phyloP scores from a whole-genome alignment of 2,329 filamentous ascomycete genomes.

The Leptographium flavum region DNA sequence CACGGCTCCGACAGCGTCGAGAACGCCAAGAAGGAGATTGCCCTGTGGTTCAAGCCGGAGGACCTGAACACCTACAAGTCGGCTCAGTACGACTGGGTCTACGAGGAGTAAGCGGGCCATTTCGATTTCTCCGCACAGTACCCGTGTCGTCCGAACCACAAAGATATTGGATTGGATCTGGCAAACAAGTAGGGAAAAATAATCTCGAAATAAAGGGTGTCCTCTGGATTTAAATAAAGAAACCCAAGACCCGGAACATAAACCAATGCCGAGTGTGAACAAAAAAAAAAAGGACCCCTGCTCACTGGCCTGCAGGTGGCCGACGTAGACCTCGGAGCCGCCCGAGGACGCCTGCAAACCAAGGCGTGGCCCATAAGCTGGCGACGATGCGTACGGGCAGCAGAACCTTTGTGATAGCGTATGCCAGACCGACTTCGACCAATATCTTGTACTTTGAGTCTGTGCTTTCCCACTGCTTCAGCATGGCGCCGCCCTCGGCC shows the following conservation, averaged over 20 bases:
- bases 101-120: conserved; percentile 47
- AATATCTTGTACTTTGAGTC: conserved; percentile 41
- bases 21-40: conserved; percentile 99
- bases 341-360: conserved; percentile 63
- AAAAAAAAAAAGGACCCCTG: no score
- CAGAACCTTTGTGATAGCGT: conserved; percentile 76
- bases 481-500: conserved; percentile 13
- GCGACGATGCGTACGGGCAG: conserved; percentile 61
- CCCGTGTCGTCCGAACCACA: neutral
- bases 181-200: neutral
- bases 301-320: neutral
- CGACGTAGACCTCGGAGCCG: conserved; percentile 14
- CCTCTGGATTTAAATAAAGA: neutral
- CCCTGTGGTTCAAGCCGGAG: conserved; percentile 88
- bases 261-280: no score
- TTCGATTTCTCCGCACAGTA: neutral
- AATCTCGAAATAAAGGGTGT: neutral
- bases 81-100: conserved; percentile 83
- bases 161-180: neutral
- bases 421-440: conserved; percentile 69
- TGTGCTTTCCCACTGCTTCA: conserved; percentile 22
- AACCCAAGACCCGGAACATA: neutral
- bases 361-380: conserved; percentile 82
- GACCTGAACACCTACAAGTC: conserved; percentile 79
- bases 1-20: conserved; percentile 98